Evolutionary conservation across 2,329 filamentous ascomycete genomes (phyloP), one percentile per base, ranked within the genome.

Genomic region (Colletotrichum simmondsii): DNA sequence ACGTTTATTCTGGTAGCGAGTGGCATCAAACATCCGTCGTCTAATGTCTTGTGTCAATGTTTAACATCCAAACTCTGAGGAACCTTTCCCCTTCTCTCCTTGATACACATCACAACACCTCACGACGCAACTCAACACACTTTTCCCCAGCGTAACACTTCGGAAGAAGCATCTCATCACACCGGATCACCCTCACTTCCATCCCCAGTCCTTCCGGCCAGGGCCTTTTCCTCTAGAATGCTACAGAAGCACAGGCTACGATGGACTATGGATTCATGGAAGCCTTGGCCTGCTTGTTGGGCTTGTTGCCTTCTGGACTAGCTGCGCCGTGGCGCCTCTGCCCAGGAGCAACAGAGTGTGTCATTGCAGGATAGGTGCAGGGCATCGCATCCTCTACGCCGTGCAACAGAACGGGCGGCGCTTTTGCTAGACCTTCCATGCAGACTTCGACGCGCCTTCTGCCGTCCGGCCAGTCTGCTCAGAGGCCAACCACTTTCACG

Each of bases 371-470:
- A 61, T 28, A 19, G 58, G 32, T 46, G 53, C 69, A 72, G 64
- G 49, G 64, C 42, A 28, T 37, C 30, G 69, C 70, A 69, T 26
- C 65, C 65, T 52, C 57, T 72, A 28, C 64, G 24, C 28, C 22
- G 49, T 53, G n/a, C 37, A 32, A 64, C 46, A 26, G 58, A 58
- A 32, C 65, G 22, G 70, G 30, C 70, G 70, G 70, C 70, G 66
- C 60, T 59, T 26, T 49, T 56, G 52, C 54, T 32, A 58, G 70
- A 72, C 37, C 70, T 72, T 72, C 70, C 56, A 32, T 72, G 70
- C 70, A 72, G 70, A 59, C 65, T 72, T 72, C 70, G 70, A 72
- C 70, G 54, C 70, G 60, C 54, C 70, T 72, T 72, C 70, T 72
- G 65, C 70, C 70, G 46, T 64, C 59, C 12, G 8, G 4, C 16